phyloP scores from a whole-genome alignment of 345 rosid genomes.

The Euphorbia peplus region DNA sequence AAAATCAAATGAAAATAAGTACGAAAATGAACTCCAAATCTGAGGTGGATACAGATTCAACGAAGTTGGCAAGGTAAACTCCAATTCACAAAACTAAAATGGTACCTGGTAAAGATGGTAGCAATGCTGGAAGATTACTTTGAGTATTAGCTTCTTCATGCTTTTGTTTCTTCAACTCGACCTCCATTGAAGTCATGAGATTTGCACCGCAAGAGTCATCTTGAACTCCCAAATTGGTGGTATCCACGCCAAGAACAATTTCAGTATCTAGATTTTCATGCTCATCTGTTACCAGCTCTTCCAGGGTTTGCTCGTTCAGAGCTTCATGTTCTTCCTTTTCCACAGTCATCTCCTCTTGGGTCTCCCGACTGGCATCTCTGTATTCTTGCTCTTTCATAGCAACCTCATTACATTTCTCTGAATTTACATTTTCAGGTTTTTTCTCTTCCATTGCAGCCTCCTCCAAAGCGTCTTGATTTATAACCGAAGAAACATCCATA shows the following conservation, averaged over 20 bases:
- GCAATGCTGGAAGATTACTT: constrained; percentile 24
- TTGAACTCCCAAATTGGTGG: constrained; percentile 11
- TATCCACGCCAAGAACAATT: constrained; percentile 8
- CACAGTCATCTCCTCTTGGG: constrained; percentile 23
- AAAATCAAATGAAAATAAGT: not conserved
- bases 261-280: constrained; percentile 32
- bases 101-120: constrained; percentile 31
- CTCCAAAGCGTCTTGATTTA: constrained; percentile 27
- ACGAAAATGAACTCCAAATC: not conserved
- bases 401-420: constrained; percentile 26
- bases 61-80: not conserved
- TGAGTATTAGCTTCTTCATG: constrained; percentile 36
- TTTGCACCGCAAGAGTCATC: constrained; percentile 20
- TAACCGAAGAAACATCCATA: constrained; percentile 22
- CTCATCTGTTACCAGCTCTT: constrained; percentile 30
- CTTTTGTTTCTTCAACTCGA: constrained; percentile 26
- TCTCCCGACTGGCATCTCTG: constrained; percentile 21
- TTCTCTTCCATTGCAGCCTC: constrained; percentile 30
- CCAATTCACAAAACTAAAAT: not conserved
- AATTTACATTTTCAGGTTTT: constrained; percentile 28
- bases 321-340: constrained; percentile 21
- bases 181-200: constrained; percentile 23
- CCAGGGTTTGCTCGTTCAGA: constrained; percentile 10
- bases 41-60: not conserved
- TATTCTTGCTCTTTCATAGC: constrained; percentile 21